Percentiles rank a stretch among this genome's conserved stretches.
These are phyloP conservation scores for Backusella luteola DNA, from an alignment of 192 early-diverging fungal species.

Conservation along the genomic window DNA sequence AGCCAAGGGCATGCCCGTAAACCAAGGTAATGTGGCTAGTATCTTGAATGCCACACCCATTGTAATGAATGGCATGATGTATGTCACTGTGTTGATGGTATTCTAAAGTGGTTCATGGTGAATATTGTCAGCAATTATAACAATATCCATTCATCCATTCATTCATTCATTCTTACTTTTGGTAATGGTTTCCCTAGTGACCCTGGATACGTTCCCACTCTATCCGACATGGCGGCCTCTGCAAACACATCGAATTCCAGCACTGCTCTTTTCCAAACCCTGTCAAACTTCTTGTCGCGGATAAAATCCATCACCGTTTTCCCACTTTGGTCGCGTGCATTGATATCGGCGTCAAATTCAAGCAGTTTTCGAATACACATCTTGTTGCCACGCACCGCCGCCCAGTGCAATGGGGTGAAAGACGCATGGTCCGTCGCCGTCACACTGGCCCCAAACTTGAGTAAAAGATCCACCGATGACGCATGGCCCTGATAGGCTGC, in stretches of 20 bases:
- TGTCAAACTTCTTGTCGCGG: slow-evolving; percentile 46
- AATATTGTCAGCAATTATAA: too few relatives aligned
- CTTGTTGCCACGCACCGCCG: slow-evolving; percentile 60
- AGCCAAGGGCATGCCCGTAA: slow-evolving; percentile 66
- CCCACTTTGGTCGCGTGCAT: slow-evolving; percentile 67
- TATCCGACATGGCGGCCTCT: slow-evolving; percentile 6
- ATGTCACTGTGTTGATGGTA: slow-evolving; percentile 64
- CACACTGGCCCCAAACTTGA: slow-evolving; percentile 71
- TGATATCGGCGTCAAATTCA: slow-evolving; percentile 66
- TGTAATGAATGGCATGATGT: slow-evolving; percentile 64
- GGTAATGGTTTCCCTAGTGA: slow-evolving; percentile 12
- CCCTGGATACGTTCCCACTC: not conserved
- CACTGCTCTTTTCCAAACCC: slow-evolving; percentile 51
- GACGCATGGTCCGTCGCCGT: slow-evolving; percentile 66
- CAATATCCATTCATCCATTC: too few relatives aligned
- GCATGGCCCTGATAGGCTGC: slow-evolving; percentile 85
- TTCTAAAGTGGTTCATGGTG: slow-evolving; percentile 41
- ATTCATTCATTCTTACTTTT: not conserved
- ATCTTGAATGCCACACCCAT: slow-evolving; percentile 59
- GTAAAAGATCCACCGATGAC: slow-evolving; percentile 63
- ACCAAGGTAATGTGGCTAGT: slow-evolving; percentile 72
- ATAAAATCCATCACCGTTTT: slow-evolving; percentile 86
- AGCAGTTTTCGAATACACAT: slow-evolving; percentile 65
- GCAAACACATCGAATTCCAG: slow-evolving; percentile 45
- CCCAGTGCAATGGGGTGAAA: slow-evolving; percentile 91